Base-by-base conservation (phyloP, 352 stramenopile species). In the Thalassiosira livingstoniorum region DNA sequence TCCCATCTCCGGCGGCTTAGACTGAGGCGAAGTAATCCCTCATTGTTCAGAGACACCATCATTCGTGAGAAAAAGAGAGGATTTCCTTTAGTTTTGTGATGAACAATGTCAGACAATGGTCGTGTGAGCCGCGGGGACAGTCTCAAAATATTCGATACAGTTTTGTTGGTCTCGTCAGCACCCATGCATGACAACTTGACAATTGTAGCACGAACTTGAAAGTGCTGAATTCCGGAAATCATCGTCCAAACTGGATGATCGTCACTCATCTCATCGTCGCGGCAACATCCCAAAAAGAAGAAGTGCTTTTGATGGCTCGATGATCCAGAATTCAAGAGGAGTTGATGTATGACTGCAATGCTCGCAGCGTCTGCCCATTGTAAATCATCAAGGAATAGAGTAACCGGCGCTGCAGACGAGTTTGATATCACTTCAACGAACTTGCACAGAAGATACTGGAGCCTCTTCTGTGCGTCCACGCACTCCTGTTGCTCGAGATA, bases 81-180 rank as follows among this genome's bases (percentile, higher is more conserved):
- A 70, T 81, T 87, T 34, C 81, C 81, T 63, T 68, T 66, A 21
- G 81, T 77, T 55, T 86, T 88, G 39, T 63, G 57, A 53, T 73
- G 57, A 15, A 82, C 5, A 32, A 79, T 73, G 0, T 58, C 37
- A 2, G 81, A 69, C 23, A 88, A 63, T 35, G 76, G 35, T n/a
- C 42, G 23, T 10, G 67, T 78, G 4, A 88, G 47, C 4, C 76
- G 76, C 43, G 76, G 81, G 42, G 71, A 74, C n/a, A 88, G 34
- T 31, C 68, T 64, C 53, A 88, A 31, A 1, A 78, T 25, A n/a
- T 88, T 65, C 35, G 81, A 85, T 34, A 85, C 55, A 23, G 2
- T 35, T 47, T 74, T 62, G 31, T 81, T 85, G 21, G 64, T 73
- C 27, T 21, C 45, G 15, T 61, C 27, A n/a, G 62, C 63, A 54